Evolutionary conservation across 2,329 filamentous ascomycete species (phyloP).

Genomic region (Xylaria sp.): DNA sequence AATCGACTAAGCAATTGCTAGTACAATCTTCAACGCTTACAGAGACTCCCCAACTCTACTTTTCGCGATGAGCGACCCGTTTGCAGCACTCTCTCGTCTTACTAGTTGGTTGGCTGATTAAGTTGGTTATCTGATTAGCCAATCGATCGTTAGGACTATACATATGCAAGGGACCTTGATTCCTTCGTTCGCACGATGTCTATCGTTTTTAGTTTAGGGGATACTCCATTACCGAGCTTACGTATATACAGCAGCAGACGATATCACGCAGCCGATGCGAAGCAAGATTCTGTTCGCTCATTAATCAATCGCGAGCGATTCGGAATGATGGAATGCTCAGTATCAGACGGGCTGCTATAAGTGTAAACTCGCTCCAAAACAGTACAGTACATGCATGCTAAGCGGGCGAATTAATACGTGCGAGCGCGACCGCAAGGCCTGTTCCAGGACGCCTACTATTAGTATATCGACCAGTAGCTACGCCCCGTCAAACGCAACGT

Average conservation of each 20-base stretch:
- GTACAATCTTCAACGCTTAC: neutral
- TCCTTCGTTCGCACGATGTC: neutral
- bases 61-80: neutral
- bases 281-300: neutral
- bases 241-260: too few species aligned
- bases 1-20: neutral
- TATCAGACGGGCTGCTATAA: neutral
- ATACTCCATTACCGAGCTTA: neutral
- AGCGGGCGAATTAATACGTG: neutral
- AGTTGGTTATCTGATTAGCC: too few species aligned
- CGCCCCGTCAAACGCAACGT: too few species aligned
- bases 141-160: neutral
- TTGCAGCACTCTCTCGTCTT: neutral
- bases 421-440: neutral
- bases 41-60: neutral
- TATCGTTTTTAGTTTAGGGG: neutral
- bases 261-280: neutral
- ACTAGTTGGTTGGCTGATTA: neutral
- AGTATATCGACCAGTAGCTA: neutral
- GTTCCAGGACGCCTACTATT: neutral
- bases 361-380: neutral
- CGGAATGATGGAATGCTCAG: neutral
- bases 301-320: neutral
- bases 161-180: neutral
- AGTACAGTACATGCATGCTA: neutral